Evolutionary conservation across 345 rosid genomes (phyloP), one percentile per base, ranked within the genome.

Genomic region (Citrus trifoliata): DNA sequence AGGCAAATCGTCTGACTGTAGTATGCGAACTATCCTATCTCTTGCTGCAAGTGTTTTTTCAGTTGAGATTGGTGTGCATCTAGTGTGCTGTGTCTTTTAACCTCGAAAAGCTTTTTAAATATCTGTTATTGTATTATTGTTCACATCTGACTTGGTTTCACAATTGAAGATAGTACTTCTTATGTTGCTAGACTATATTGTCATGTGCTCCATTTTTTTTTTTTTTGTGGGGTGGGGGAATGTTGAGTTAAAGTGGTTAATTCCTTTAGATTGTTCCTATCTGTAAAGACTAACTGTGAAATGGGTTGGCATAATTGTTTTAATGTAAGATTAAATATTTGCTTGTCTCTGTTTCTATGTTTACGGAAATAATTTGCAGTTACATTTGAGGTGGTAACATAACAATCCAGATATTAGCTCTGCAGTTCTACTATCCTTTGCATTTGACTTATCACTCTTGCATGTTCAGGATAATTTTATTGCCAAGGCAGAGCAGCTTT

Each of bases 401-500:
- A 28, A 22, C 40, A 22, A 61, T 30, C 32, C 30, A 22, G 61
- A n/a, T 46, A 25, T 33, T 63, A 46, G 38, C 38, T 58, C 30
- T 24, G 7, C 27, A 51, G n/a, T 10, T 53, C 19, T 48, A 53
- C 40, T 32, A 53, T 70, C n/a, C 58, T 30, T 42, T 35, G 79
- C 37, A 35, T 40, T 80, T 66, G 58, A 63, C 32, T 63, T 71
- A 38, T 55, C 40, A 19, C 46, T 46, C 65, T 73, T 78, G 76
- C 35, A 61, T 75, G 70, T 77, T 70, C 82, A 93, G 97, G 90
- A 84, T 35, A 51, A 78, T 66, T 88, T 83, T 80, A 77, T 89
- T 35, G 80, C 66, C 66, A 94, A 87, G 85, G 91, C 91, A 61
- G 89, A 90, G 82, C 83, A 88, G 70, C 78, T 91, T 71, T 90